Percentiles rank a stretch among this genome's conserved stretches.
Evolutionary conservation across 805 yeast genomes (phyloP).

Genomic region (Blastobotrys parvus): DNA sequence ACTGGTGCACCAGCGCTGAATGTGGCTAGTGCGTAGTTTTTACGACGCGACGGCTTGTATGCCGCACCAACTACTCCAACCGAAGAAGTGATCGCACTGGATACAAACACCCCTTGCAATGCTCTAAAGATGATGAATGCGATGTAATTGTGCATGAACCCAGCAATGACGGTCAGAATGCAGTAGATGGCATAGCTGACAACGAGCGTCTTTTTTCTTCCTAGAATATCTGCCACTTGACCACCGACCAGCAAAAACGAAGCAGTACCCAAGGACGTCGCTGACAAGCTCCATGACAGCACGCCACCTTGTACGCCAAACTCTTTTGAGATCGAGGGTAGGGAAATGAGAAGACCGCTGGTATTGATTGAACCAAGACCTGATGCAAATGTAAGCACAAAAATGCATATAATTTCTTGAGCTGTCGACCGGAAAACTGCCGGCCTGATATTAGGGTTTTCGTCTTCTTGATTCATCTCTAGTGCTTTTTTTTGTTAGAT

Average conservation of each 20-base stretch:
- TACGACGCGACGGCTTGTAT: constrained; percentile 33
- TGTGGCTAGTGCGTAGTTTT: constrained; percentile 36
- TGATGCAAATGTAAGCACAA: constrained; percentile 33
- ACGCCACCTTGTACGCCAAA: constrained; percentile 34
- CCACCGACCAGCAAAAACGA: constrained; percentile 38
- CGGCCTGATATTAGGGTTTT: constrained; percentile 30
- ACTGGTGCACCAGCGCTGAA: constrained; percentile 42
- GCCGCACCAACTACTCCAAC: constrained; percentile 39
- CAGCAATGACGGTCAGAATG: constrained; percentile 23
- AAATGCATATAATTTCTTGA: constrained; percentile 31
- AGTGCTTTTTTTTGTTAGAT: too few species aligned
- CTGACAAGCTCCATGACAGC: constrained; percentile 37
- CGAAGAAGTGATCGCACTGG: constrained; percentile 40
- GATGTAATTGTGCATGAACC: constrained; percentile 24
- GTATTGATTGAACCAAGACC: constrained; percentile 34
- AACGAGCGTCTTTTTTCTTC: constrained; percentile 35
- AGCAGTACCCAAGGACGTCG: constrained; percentile 37
- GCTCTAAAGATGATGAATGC: constrained; percentile 36
- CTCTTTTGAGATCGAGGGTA: constrained; percentile 29
- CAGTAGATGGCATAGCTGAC: constrained; percentile 30
- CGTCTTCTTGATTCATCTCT: too few species aligned
- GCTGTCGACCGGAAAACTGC: constrained; percentile 26
- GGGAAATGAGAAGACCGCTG: constrained; percentile 32
- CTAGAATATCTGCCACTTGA: constrained; percentile 40
- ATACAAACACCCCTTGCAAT: constrained; percentile 36